Conservation (phyloP, 2,329 filamentous ascomycete genomes). For the Ophiosphaerella herpotricha region DNA sequence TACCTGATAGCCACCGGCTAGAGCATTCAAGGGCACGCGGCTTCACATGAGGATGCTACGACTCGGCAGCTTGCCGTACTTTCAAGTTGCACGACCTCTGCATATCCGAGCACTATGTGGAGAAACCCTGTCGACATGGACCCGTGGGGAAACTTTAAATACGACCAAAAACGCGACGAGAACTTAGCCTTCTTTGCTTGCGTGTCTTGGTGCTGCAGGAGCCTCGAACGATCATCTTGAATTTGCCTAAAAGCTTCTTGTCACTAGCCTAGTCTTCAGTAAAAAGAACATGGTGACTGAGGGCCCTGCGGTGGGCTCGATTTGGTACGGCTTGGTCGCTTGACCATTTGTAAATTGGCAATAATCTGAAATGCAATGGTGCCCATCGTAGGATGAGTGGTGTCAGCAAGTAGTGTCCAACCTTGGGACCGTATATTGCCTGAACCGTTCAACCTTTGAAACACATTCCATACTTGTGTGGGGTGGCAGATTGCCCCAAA, state of each 20-base stretch:
- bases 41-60: slow-evolving; percentile 3
- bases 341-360: slow-evolving; percentile 18
- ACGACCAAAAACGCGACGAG: slow-evolving; percentile 14
- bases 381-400: slow-evolving; percentile 15
- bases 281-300: too few species aligned
- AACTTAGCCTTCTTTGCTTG: slow-evolving; percentile 6
- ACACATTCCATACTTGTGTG: not conserved
- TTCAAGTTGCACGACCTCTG: slow-evolving; percentile 1
- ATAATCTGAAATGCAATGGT: slow-evolving; percentile 28
- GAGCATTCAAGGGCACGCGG: slow-evolving; percentile 2
- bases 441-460: slow-evolving; percentile 3
- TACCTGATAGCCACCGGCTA: slow-evolving; percentile 9
- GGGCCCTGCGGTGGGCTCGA: too few species aligned
- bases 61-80: not conserved
- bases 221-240: slow-evolving; percentile 2
- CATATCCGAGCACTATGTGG: slow-evolving; percentile 20
- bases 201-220: slow-evolving; percentile 1
- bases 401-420: not conserved
- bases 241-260: slow-evolving; percentile 8
- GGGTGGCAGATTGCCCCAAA: not conserved
- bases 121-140: slow-evolving; percentile 11
- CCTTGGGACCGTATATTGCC: not conserved
- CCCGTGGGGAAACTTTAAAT: slow-evolving; percentile 1
- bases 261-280: too few species aligned
- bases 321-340: slow-evolving; percentile 1